A percentile compares a stretch with the other conserved stretches of the same genome.
Evolutionary conservation across 129 eudicot species (phyloP).

Genomic region (Flaveria ramosissima): DNA sequence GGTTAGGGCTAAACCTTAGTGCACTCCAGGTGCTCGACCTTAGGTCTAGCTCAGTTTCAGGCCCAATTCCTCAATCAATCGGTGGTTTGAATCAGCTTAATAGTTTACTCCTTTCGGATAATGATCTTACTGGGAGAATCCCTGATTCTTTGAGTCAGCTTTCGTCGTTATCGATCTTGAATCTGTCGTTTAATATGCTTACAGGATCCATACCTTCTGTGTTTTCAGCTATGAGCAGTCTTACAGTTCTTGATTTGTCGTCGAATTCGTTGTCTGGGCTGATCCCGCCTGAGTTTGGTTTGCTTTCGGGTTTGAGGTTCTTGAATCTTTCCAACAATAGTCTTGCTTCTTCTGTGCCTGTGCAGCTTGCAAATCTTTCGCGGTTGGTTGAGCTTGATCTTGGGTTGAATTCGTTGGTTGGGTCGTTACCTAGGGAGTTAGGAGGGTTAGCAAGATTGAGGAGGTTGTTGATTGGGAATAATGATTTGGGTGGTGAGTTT

Average conservation of each 20-base stretch:
- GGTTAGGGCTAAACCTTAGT: constrained; percentile 59
- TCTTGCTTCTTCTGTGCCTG: constrained; percentile 52
- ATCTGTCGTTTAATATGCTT: constrained; percentile 55
- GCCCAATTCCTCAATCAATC: constrained; percentile 62
- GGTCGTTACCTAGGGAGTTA: constrained; percentile 48
- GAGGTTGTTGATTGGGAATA: constrained; percentile 43
- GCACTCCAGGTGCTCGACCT: constrained; percentile 75
- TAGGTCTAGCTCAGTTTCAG: constrained; percentile 59
- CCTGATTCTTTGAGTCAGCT: constrained; percentile 56
- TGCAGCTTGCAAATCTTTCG: constrained; percentile 53
- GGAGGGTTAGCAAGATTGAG: constrained; percentile 45
- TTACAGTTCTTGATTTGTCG: constrained; percentile 54
- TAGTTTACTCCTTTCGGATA: constrained; percentile 43
- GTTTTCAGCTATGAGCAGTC: constrained; percentile 47
- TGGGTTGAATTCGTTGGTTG: constrained; percentile 48
- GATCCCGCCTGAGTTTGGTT: constrained; percentile 51
- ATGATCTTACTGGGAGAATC: constrained; percentile 56
- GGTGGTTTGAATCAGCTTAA: constrained; percentile 46
- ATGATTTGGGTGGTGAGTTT: constrained; percentile 47
- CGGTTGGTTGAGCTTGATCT: constrained; percentile 62
- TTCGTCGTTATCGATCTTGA: constrained; percentile 39
- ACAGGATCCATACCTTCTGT: constrained; percentile 59
- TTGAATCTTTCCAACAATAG: constrained; percentile 61
- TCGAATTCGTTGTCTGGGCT: constrained; percentile 66
- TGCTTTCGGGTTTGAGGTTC: constrained; percentile 31